A percentile compares a stretch with the other conserved stretches of the same genome.
Evolutionary conservation across 768 basidiomycete genomes (phyloP).

Genomic region (Candolleomyces efflorescens): DNA sequence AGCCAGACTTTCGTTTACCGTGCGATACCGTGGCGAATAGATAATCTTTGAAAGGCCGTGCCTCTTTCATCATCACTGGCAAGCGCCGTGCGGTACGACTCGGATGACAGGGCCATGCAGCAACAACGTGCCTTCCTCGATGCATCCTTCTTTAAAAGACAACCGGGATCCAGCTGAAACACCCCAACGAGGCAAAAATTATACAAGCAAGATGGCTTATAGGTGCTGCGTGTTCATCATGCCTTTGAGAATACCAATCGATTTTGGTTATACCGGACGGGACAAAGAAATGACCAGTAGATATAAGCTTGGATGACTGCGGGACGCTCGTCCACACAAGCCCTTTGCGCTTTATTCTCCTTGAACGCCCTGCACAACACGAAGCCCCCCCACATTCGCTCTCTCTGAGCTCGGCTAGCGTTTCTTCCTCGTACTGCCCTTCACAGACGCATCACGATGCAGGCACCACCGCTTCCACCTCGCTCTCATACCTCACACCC

Average conservation of each 20-base stretch:
- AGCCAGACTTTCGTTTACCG: neutral
- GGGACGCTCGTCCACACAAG: neutral
- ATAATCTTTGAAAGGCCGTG: too few relatives aligned
- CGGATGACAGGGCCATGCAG: neutral
- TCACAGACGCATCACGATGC: conserved; percentile 3
- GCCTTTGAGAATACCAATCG: neutral
- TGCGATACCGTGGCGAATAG: neutral
- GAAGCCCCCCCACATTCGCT: too few relatives aligned
- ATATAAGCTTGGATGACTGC: neutral
- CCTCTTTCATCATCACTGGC: too few relatives aligned
- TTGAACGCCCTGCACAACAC: neutral
- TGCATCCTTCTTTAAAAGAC: conserved; percentile 5
- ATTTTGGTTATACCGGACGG: neutral
- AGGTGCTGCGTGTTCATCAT: neutral
- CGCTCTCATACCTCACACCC: conserved; percentile 13
- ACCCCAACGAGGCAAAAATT: neutral
- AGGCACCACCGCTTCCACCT: conserved; percentile 6
- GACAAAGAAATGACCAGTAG: neutral
- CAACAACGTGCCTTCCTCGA: conserved; percentile 18
- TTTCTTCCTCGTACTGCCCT: neutral
- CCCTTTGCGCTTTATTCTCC: neutral
- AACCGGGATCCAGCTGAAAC: conserved; percentile 1
- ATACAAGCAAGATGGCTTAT: neutral
- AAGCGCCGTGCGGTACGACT: too few relatives aligned
- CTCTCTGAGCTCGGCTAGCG: too few relatives aligned